phyloP scores from a whole-genome alignment of 1,284 basidiomycete genomes.

The Tilletia walkeri region DNA sequence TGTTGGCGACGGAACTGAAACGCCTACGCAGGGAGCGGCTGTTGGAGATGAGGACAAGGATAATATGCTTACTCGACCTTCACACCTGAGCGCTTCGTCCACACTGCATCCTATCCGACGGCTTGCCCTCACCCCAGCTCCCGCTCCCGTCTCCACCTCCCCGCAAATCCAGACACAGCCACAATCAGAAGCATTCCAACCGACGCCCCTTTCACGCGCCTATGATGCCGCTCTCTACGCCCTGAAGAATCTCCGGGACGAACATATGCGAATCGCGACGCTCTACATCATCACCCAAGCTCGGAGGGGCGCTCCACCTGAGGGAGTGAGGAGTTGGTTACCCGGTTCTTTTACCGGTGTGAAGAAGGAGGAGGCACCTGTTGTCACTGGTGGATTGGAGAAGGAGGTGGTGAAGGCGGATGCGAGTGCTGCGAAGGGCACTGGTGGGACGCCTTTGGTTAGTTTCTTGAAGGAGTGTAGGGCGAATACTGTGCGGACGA shows the following conservation, averaged over 20 bases:
- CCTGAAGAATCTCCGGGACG: slow-evolving; percentile 77
- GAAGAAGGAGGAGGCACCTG: slow-evolving; percentile 20
- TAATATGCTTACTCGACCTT: not conserved
- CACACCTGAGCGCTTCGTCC: not conserved
- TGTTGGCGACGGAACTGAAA: not conserved
- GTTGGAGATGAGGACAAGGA: not conserved
- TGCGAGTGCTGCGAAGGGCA: slow-evolving; percentile 33
- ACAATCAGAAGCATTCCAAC: slow-evolving; percentile 6
- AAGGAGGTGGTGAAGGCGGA: slow-evolving; percentile 4
- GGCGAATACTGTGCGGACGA: slow-evolving; percentile 43
- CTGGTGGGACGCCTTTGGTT: slow-evolving; percentile 51
- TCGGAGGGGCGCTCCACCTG: slow-evolving; percentile 35
- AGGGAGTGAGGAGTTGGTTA: slow-evolving; percentile 31
- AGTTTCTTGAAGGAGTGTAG: slow-evolving; percentile 46
- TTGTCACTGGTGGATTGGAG: slow-evolving; percentile 25
- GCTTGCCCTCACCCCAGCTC: slow-evolving; percentile 30
- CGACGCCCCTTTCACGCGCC: slow-evolving; percentile 18
- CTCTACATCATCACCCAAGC: slow-evolving; percentile 64
- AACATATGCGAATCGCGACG: slow-evolving; percentile 81
- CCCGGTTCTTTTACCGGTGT: slow-evolving; percentile 31
- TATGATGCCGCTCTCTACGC: slow-evolving; percentile 74
- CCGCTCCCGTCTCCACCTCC: slow-evolving; percentile 27
- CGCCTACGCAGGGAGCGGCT: not conserved
- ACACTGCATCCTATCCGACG: slow-evolving; percentile 38
- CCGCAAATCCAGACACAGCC: not conserved